phyloP scores from a whole-genome alignment of 73 alveolate genomes.

The Symbiodinium pilosum region DNA sequence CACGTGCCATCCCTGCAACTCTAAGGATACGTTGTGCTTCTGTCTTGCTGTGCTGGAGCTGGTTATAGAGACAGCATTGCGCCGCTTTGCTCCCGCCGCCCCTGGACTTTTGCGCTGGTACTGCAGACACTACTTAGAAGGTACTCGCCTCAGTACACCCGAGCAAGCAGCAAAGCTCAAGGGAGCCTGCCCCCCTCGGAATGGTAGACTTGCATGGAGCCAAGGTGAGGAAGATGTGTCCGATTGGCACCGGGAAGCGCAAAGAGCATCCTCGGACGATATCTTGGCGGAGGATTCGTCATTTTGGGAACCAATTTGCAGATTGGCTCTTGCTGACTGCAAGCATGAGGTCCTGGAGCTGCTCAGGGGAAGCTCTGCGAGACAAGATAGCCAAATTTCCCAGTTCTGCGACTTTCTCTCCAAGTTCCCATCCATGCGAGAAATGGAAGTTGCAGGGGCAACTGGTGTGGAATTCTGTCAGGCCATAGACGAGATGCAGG shows the following conservation, averaged over 20 bases:
- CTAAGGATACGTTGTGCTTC: slow-evolving; percentile 63
- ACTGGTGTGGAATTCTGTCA: slow-evolving; percentile 70
- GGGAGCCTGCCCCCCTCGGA: neutral
- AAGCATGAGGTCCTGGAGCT: slow-evolving; percentile 37
- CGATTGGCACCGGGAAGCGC: slow-evolving; percentile 44
- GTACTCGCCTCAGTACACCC: neutral
- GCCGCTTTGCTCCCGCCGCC: slow-evolving; percentile 32
- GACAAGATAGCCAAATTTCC: neutral
- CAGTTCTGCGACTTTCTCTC: slow-evolving; percentile 47
- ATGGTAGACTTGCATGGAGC: neutral
- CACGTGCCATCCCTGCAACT: neutral
- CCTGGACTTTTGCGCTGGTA: slow-evolving; percentile 88
- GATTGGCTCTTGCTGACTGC: slow-evolving; percentile 52
- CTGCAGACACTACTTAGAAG: slow-evolving; percentile 81
- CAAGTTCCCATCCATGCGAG: slow-evolving; percentile 48
- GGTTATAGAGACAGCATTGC: slow-evolving; percentile 33
- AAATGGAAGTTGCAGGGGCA: slow-evolving; percentile 77
- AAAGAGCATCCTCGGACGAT: slow-evolving; percentile 22
- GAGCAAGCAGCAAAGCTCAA: neutral
- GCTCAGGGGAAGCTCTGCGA: neutral
- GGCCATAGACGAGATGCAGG: slow-evolving; percentile 53
- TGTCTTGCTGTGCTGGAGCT: slow-evolving; percentile 69
- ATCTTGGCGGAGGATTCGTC: slow-evolving; percentile 48
- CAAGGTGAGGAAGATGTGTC: slow-evolving; percentile 72
- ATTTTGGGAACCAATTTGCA: slow-evolving; percentile 70